These are phyloP conservation scores for Colletotrichum sp. DNA, from an alignment of 2,329 filamentous ascomycete species.

Conservation along the genomic window DNA sequence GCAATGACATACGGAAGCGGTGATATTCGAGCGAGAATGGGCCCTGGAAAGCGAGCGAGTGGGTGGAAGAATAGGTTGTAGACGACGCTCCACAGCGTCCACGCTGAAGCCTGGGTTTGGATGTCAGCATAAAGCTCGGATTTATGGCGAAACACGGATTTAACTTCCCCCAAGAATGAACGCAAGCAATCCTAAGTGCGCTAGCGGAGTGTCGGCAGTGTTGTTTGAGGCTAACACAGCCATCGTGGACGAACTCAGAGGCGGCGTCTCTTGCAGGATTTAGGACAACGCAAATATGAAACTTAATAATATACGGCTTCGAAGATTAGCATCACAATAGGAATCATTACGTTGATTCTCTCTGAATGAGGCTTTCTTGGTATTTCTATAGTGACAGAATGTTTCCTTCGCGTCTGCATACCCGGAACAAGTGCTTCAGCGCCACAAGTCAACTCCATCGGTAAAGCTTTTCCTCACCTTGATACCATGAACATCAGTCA, in stretches of 20 bases:
- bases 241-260: not conserved
- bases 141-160: not conserved
- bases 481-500: not conserved
- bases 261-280: not conserved
- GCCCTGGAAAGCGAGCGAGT: not conserved
- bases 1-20: slow-evolving; percentile 13
- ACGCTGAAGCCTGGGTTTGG: not conserved
- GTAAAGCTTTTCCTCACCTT: not conserved
- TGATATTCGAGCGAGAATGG: not conserved
- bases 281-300: too few species aligned
- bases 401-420: not conserved
- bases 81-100: not conserved
- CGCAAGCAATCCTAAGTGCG: rapidly evolving
- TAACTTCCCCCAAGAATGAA: not conserved
- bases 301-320: too few species aligned
- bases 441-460: not conserved
- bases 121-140: not conserved
- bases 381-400: not conserved
- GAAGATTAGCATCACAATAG: not conserved
- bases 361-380: not conserved
- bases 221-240: not conserved
- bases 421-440: not conserved
- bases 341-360: rapidly evolving
- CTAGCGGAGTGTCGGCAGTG: not conserved
- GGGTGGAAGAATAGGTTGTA: not conserved